phyloP scores from a whole-genome alignment of 148 eudicot species.

The Limonium bicolor region DNA sequence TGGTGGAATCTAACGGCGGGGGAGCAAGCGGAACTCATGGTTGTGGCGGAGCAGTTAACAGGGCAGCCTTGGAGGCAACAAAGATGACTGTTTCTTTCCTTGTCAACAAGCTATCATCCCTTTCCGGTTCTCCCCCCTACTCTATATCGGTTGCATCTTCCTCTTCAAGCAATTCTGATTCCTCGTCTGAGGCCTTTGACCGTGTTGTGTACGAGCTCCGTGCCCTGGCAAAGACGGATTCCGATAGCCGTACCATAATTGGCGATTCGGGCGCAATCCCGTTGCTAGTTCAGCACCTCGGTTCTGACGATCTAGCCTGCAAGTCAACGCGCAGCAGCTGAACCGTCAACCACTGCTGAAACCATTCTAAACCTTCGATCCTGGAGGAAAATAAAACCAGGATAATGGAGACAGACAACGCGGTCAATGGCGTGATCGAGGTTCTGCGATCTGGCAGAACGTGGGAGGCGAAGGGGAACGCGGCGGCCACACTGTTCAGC shows the following conservation, averaged over 20 bases:
- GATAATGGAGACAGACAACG: slow-evolving; percentile 72
- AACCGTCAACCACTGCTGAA: too few species aligned
- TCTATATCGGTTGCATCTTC: too few species aligned
- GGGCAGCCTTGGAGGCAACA: slow-evolving; percentile 66
- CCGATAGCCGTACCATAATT: slow-evolving; percentile 62
- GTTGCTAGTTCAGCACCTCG: slow-evolving; percentile 27
- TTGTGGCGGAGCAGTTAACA: slow-evolving; percentile 17
- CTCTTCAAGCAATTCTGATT: too few species aligned
- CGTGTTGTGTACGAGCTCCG: slow-evolving; percentile 70
- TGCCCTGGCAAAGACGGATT: slow-evolving; percentile 54
- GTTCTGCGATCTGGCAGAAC: slow-evolving; percentile 61
- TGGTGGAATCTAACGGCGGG: slow-evolving; percentile 17
- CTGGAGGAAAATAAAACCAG: slow-evolving; percentile 48
- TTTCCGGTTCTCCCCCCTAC: too few species aligned
- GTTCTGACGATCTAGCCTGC: slow-evolving; percentile 40
- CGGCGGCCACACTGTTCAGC: slow-evolving; percentile 79
- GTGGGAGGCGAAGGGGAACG: slow-evolving; percentile 92
- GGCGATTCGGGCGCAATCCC: slow-evolving; percentile 70
- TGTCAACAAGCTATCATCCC: slow-evolving; percentile 22
- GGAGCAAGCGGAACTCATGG: slow-evolving; percentile 11
- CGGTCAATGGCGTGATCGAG: slow-evolving; percentile 48
- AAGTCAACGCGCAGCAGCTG: slow-evolving; percentile 70
- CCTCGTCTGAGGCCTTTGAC: slow-evolving; percentile 17
- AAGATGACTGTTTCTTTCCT: slow-evolving; percentile 72
- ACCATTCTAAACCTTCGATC: slow-evolving; percentile 69